Evolutionary conservation across 768 basidiomycete species (phyloP).

Genomic region (Hygrophorus russula): DNA sequence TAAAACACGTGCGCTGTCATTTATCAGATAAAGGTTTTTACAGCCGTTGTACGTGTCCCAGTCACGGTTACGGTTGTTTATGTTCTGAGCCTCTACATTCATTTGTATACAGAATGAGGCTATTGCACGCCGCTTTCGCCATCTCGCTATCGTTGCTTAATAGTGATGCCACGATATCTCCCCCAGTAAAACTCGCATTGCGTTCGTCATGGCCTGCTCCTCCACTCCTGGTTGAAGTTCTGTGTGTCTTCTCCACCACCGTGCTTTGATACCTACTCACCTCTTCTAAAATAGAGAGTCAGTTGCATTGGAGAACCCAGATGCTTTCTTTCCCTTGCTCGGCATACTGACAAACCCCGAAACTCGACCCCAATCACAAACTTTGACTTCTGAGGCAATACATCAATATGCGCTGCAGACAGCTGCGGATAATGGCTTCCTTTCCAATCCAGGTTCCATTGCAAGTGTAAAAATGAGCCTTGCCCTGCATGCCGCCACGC

Average conservation of each 20-base stretch:
- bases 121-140: background rate
- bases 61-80: too few relatives aligned
- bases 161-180: constrained; percentile 15
- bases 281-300: constrained; percentile 62
- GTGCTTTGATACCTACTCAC: background rate
- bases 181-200: constrained; percentile 48
- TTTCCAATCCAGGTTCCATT: constrained; percentile 38
- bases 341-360: constrained; percentile 49
- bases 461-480: constrained; percentile 61
- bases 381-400: constrained; percentile 35
- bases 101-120: too few relatives aligned
- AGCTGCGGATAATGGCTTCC: constrained; percentile 32
- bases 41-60: too few relatives aligned
- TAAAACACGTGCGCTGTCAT: too few relatives aligned
- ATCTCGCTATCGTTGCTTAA: background rate
- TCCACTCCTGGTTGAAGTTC: constrained; percentile 48
- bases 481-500: constrained; percentile 66
- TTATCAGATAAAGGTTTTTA: too few relatives aligned
- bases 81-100: too few relatives aligned
- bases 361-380: constrained; percentile 20
- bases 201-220: constrained; percentile 60
- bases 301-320: constrained; percentile 58
- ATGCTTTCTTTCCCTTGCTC: constrained; percentile 69
- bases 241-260: constrained; percentile 32
- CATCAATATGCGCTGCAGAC: constrained; percentile 45